Base-by-base conservation (phyloP, 257 asterid genomes). In the Haberlea rhodopensis region DNA sequence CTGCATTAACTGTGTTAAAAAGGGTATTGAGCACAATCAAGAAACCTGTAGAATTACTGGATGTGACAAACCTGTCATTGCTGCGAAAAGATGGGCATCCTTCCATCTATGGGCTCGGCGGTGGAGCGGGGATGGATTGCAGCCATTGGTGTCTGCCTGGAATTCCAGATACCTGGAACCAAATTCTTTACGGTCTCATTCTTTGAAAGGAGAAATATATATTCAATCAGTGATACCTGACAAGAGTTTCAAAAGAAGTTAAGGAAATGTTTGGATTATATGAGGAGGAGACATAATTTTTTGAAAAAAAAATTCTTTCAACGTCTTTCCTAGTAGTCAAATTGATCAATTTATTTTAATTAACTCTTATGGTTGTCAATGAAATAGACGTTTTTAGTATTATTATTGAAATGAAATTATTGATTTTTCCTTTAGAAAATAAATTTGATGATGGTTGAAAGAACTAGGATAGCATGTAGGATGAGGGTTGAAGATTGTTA, bases 141-240 rank as follows among this genome's bases (percentile, higher is more conserved):
- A 91, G 90, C 78, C 98, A 91, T 66, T 91, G 98, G 98, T 89
- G 97, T 49, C 75, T 91, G 23, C 87, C 96, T 0, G 97, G 97
- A 48, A 89, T 91, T 2, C 98, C 96, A 9, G 97, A 91, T 77
- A 85, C 87, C 46, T 91, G 97, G 97, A 91, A 89, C 66, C 80
- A 70, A 43, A 75, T 91, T 45, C 84, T 91, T 58, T 89, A 80
- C 74, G 85, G 70, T 65, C 75, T 89, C 68, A 70, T 89, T 79
- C 61, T 73, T 71, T 73, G 57, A 71, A 43, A 2, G 8, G 16
- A 25, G 24, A 9, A 6, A 8, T 25, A 15, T 13, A 9, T 19
- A 3, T 20, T 46, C 43, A 54, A 57, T 54, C 25, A 15, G 11
- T 5, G 20, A 21, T 53, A n/a, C 25, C 3, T 5, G 22, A 5